Evolutionary conservation across 768 basidiomycete species (phyloP), one percentile per base, ranked within the genome.

Genomic region (Neoboletus subvelutipes): DNA sequence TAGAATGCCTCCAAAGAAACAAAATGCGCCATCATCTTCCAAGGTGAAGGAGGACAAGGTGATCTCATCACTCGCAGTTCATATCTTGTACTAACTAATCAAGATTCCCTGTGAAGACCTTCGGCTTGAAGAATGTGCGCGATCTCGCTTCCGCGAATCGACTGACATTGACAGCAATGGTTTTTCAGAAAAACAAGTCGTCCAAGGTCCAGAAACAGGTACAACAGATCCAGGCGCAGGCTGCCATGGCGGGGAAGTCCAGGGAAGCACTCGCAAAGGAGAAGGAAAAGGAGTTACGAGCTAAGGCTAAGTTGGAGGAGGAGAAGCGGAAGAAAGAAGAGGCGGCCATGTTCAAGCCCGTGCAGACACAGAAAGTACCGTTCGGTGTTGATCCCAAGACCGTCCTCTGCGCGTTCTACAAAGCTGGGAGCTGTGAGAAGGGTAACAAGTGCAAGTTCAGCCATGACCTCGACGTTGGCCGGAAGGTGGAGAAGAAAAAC

Each of bases 351-450:
- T 78, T 95, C 67, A 87, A 88, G 66, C 88, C 92, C 46, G 86
- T 87, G 49, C 87, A 90, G 69, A 67, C 77, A 50, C 92, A 94
- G 78, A 94, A 91, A 69, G 81, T 98, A 42, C 92, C 96, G 0
- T 93, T 96, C 56, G 96, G 96, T 24, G 93, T 94, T 45, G 95
- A 98, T 73, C 96, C 95, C 28, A 98, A 97, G 81, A 94, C 92
- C 15, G 77, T 98, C 34, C 78, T 98, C 34, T 98, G 97, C 71
- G 87, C 81, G 28, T 98, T 87, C 78, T 94, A 80, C 81, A 98
- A 98, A 75, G 88, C 90, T 13, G 95, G 96, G 4, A 80, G 75
- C 49, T 99, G 96, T 69, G 94, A 96, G 26, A 98, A 98, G 79
- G 96, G 93, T 26, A 84, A 64, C 71, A 93, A 92, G 77, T 98